Evolutionary conservation across 805 yeast species (phyloP), one percentile per base, ranked within the genome.

Genomic region (Lipomyces anomalus): DNA sequence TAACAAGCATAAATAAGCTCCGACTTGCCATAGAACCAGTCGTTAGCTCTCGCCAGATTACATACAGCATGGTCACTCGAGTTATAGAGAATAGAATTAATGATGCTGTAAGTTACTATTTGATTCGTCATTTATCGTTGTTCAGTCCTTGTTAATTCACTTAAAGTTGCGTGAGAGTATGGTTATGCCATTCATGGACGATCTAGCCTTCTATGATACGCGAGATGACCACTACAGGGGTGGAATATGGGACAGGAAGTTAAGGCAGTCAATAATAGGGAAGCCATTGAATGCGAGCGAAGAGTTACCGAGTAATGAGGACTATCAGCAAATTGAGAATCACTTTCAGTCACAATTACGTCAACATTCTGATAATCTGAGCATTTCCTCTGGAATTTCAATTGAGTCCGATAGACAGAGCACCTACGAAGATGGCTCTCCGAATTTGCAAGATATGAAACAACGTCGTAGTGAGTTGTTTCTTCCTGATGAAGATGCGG

Each of bases 151-250:
- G n/a, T n/a, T n/a, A 16, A n/a, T 24, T 24, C 22, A 32, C 7
- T 11, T 22, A 22, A 32, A 46, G 44, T 41, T 50, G 3, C 48
- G 73, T 50, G 92, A 85, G 28, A 76, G 92, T 5, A 65, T 92
- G 39, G 97, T 92, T 0, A 63, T 76, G 26, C 98, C 98, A 1
- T 79, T 72, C 57, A 83, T 87, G 88, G 97, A 90, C 63, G 97
- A 90, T 61, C 63, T 87, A 34, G 76, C 80, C 0, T 83, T 85
- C 59, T 83, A 72, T 58, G 69, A 76, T 44, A 79, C 96, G 0
- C 63, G 66, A 2, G 72, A 66, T 33, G 95, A 86, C 52, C 64
- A 86, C 11, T 92, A 79, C 62, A 75, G 96, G 52, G 98, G 96
- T 41, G 98, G 98, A 16, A 78, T 90, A 21, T 90, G 97, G 97